phyloP scores from a whole-genome alignment of 768 basidiomycete genomes.

The Pleurotus tuoliensis region DNA sequence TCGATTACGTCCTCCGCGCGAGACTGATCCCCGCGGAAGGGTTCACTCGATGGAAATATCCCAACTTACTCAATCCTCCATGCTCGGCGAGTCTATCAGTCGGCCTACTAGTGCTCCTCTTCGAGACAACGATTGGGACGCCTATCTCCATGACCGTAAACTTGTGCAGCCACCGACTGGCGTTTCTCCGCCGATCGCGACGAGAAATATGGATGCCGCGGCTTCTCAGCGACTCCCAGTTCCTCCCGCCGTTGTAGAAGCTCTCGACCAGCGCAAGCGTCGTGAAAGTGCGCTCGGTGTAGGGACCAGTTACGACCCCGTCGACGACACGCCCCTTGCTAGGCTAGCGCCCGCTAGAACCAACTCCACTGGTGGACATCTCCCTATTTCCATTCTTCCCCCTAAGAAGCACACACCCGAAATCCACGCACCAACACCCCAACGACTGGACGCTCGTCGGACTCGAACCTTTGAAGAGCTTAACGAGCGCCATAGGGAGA shows the following conservation, averaged over 20 bases:
- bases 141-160: conserved; percentile 81
- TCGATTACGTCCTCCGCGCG: conserved; percentile 69
- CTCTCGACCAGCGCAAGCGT: conserved; percentile 64
- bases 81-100: conserved; percentile 51
- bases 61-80: conserved; percentile 36
- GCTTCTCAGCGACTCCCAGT: conserved; percentile 48
- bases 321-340: conserved; percentile 44
- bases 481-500: conserved; percentile 79
- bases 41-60: conserved; percentile 74
- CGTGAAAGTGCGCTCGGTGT: conserved; percentile 66
- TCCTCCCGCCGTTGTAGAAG: conserved; percentile 71
- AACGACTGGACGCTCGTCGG: conserved; percentile 42
- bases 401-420: conserved; percentile 36
- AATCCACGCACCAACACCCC: conserved; percentile 43
- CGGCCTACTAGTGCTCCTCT: conserved; percentile 75
- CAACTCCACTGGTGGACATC: conserved; percentile 24
- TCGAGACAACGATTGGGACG: conserved; percentile 79
- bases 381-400: conserved; percentile 44
- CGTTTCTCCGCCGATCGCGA: conserved; percentile 71
- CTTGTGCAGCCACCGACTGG: conserved; percentile 82
- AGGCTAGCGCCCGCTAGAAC: conserved; percentile 20
- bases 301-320: conserved; percentile 24
- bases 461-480: conserved; percentile 85
- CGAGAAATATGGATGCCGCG: conserved; percentile 36
- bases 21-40: conserved; percentile 62